Base-by-base conservation (phyloP, 805 yeast species). In the Kuraishia floccosa region DNA sequence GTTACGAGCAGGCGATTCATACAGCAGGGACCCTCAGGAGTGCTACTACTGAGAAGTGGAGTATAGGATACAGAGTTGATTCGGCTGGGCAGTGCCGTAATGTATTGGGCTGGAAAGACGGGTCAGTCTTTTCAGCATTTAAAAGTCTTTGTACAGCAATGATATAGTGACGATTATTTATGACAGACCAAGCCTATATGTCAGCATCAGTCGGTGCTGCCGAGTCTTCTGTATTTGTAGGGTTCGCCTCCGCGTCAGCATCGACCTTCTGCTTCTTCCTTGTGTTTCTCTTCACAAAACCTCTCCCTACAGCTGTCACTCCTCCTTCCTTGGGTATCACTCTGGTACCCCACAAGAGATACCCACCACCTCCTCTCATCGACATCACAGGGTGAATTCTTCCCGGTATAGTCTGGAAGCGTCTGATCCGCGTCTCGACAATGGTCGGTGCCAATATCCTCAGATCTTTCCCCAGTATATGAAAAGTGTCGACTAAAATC, bases 351-450 rank as follows among this genome's bases (percentile, higher is more conserved):
- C 75, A 68, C 40, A 86, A 58, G 3, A 91, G 50, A 50, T 74
- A 89, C 0, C 99, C 99, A 21, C 96, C 97, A 35, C 80, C 87
- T 5, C 94, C 86, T 44, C 84, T 68, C 66, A 79, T 76, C 0
- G 96, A 83, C 99, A 91, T 91, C 37, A 77, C 49, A 1, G 99
- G 99, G 52, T 91, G 99, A 46, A 89, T 62, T 49, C 93, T 76
- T 6, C 97, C 98, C 13, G 94, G 84, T 18, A 89, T 73, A 3
- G 96, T 85, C 59, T 91, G 99, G 50, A 80, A 87, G 30, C 76
- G 77, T 39, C 96, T 70, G 9, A 81, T 91, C 38, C 83, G 65
- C 1, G 93, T 72, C 52, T 87, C 96, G 38, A 70, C 65, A 15
- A 89, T 72, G 11, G 84, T 72, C 4, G 96, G 94, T 1, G 91